Percentiles rank a stretch among this genome's conserved stretches.
Evolutionary conservation across 257 asterid genomes (phyloP).

Genomic region (Catharanthus roseus): DNA sequence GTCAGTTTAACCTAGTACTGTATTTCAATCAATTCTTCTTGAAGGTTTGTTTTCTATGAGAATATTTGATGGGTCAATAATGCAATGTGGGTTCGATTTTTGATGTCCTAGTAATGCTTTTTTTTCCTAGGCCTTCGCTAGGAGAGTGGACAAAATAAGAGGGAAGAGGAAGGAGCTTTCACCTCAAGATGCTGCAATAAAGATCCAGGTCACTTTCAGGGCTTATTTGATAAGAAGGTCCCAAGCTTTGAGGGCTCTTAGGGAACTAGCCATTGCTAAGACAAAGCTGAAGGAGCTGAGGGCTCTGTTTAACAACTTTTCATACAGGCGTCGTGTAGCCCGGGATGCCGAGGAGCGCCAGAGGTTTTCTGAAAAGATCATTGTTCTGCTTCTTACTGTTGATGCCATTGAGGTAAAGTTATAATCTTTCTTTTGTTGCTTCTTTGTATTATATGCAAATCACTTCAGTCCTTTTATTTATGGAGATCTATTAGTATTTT

Average conservation of each 20-base stretch:
- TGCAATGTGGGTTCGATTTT: neutral
- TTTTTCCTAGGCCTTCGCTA: constrained; percentile 57
- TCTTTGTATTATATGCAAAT: neutral
- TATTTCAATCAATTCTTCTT: neutral
- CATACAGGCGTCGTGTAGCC: constrained; percentile 63
- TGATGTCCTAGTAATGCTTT: neutral
- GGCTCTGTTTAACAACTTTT: constrained; percentile 80
- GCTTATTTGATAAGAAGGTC: constrained; percentile 76
- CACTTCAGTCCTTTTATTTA: neutral
- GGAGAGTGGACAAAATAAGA: constrained; percentile 57
- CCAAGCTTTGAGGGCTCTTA: constrained; percentile 73
- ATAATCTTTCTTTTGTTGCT: neutral
- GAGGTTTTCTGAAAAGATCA: constrained; percentile 83
- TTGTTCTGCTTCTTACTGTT: constrained; percentile 85
- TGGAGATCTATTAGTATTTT: neutral
- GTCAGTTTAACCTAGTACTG: constrained; percentile 19
- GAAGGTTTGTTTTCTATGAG: neutral
- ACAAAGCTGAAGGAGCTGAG: constrained; percentile 81
- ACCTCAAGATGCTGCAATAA: constrained; percentile 57
- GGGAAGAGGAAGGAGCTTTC: constrained; percentile 76
- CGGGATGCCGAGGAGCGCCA: constrained; percentile 85
- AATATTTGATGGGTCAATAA: neutral
- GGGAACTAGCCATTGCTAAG: constrained; percentile 95
- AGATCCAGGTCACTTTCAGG: constrained; percentile 69
- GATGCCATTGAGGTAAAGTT: constrained; percentile 83